A percentile compares a stretch with the other conserved stretches of the same genome.
Conservation (phyloP, 2,329 filamentous ascomycete genomes). For the Fusarium tanahbumbuense region DNA sequence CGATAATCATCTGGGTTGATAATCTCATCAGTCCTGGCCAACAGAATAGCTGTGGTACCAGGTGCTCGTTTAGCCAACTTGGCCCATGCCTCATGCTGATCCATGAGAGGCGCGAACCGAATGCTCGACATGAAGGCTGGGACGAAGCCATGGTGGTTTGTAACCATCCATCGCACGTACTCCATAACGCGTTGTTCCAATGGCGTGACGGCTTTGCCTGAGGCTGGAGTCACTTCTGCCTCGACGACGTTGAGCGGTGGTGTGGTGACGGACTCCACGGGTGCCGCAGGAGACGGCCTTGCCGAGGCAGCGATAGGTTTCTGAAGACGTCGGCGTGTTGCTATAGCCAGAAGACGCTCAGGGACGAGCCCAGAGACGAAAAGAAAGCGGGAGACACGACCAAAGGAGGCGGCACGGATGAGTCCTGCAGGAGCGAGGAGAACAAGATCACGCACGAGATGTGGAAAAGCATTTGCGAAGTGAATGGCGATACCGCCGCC, state of each 20-base stretch:
- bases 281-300: constrained; percentile 42
- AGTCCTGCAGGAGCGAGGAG: constrained; percentile 84
- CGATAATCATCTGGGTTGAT: constrained; percentile 64
- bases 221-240: constrained; percentile 54
- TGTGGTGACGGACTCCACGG: constrained; percentile 33
- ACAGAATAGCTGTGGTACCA: constrained; percentile 62
- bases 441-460: constrained; percentile 75
- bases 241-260: constrained; percentile 53
- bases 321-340: constrained; percentile 62
- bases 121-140: constrained; percentile 70
- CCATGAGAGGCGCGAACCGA: constrained; percentile 64
- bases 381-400: constrained; percentile 60
- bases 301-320: constrained; percentile 60
- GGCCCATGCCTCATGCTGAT: constrained; percentile 63
- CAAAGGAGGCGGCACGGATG: constrained; percentile 68
- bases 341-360: constrained; percentile 60
- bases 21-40: constrained; percentile 64
- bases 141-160: constrained; percentile 68
- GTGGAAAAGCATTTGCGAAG: constrained; percentile 79
- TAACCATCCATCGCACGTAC: constrained; percentile 69
- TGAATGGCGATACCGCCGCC: constrained; percentile 82
- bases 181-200: constrained; percentile 61
- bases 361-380: constrained; percentile 68
- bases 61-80: constrained; percentile 56
- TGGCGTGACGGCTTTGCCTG: constrained; percentile 47